Conservation (phyloP, 2,329 filamentous ascomycete species). For the Dactylellina drechsleri region DNA sequence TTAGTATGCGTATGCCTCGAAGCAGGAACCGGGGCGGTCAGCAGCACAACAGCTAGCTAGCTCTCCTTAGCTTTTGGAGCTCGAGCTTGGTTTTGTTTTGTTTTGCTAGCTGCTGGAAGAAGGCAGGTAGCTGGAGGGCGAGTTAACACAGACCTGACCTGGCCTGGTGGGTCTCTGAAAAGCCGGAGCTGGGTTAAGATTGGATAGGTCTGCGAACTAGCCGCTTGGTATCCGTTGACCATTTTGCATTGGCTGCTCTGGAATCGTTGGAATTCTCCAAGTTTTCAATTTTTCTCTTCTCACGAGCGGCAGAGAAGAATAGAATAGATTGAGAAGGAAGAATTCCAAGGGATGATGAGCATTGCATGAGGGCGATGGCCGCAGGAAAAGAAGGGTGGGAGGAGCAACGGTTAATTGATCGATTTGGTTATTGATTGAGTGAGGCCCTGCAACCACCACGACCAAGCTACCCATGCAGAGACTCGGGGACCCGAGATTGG, state of each 20-base stretch:
- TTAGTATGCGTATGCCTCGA: slow-evolving; percentile 4
- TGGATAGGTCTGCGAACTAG: too few species aligned
- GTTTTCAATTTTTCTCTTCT: too few species aligned
- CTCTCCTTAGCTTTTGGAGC: slow-evolving; percentile 41
- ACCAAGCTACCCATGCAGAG: too few species aligned
- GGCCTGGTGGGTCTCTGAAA: slow-evolving; percentile 7
- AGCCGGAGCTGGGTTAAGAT: too few species aligned
- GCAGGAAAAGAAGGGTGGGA: background rate
- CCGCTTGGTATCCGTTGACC: too few species aligned
- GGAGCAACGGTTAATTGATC: too few species aligned
- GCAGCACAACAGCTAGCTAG: slow-evolving; percentile 2
- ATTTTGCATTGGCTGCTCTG: too few species aligned
- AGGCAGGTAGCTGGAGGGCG: slow-evolving; percentile 1
- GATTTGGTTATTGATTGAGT: background rate
- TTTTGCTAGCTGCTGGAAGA: background rate
- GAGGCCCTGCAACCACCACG: too few species aligned
- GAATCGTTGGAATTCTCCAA: too few species aligned
- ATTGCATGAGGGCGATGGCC: background rate
- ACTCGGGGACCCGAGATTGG: too few species aligned
- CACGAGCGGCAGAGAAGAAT: too few species aligned
- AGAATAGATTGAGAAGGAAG: background rate
- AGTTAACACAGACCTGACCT: background rate
- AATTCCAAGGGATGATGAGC: background rate
- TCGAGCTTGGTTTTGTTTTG: slow-evolving; percentile 16
- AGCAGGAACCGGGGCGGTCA: background rate